Evolutionary conservation across 2,329 filamentous ascomycete species (phyloP), one percentile per base, ranked within the genome.

Genomic region (Colletotrichum echinochloae): DNA sequence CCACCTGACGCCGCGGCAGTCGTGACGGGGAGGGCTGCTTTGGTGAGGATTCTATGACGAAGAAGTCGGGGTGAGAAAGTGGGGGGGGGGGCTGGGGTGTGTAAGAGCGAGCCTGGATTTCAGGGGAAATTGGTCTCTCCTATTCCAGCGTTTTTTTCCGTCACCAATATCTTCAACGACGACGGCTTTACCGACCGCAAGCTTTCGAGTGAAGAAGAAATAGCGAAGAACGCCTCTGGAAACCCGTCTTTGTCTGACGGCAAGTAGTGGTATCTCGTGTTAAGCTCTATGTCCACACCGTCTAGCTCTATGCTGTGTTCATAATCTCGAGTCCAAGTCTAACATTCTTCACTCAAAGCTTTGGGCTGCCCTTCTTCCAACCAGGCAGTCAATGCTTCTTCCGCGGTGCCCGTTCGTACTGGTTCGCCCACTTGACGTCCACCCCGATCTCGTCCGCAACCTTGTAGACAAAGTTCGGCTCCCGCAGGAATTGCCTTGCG

Each of bases 401-500:
- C 74, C 80, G 81, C 12, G 73, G 74, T 1, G 81, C 83, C 12
- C 83, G 79, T 35, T 78, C 74, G 74, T 89, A 89, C 78, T 97
- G 94, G 73, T 89, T 89, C 1, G 94, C 89, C 88, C 91, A 91
- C 75, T 91, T 84, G 6, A 95, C 89, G 68, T 89, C 83, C 4
- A 95, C 89, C 12, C 88, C 90, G 39, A 97, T 83, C 73, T 94
- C 88, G 71, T 92, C 87, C 0, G 93, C 94, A 72, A 89, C 91
- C 41, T 88, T 86, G 81, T 94, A 89, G 11, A 94, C 91, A 77
- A 94, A 90, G 68, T 93, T 90, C 0, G 94, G 92, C 77, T 97
- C 94, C 78, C 94, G 89, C 81, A 97, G 85, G 80, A 96, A 96
- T 76, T 92, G 91, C 66, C 94, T 86, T 0, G 89, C 95, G 1